Evolutionary conservation across 441 rosid species (phyloP), one percentile per base, ranked within the genome.

Genomic region (Pelargonium australe): DNA sequence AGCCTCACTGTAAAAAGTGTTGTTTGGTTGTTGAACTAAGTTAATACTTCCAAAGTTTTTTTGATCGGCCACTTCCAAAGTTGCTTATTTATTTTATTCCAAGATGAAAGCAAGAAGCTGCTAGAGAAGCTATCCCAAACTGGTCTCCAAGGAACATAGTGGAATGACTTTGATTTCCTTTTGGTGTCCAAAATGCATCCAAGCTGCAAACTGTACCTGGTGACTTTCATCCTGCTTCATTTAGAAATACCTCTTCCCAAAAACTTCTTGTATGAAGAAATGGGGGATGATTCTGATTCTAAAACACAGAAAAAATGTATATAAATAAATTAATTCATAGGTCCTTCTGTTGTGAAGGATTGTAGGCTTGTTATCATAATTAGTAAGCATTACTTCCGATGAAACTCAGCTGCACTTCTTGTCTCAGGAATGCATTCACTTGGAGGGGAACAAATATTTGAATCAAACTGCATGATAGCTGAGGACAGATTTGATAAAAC

Each of bases 171-270:
- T 4, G 11, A 12, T 67, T 58, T 68, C 37, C 63, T 74, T 60
- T 47, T 60, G 40, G 64, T 40, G 31, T 34, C 23, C 12, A 63
- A 37, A 45, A 63, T 45, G 66, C 69, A 49, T 63, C 40, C 43
- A 63, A 63, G 58, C 61, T 44, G 70, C 61, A 63, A 70, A 34
- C 67, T 61, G 13, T 68, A 55, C 44, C 70, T 68, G 77, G 57
- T 78, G 69, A 60, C 67, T 16, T 63, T 65, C 70, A 40, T 72
- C 74, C 25, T 82, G 77, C 77, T 80, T 72, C 77, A 72, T 78
- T 88, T 82, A 72, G 88, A 89, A 79, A 76, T 81, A 64, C 86
- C 89, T 80, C 85, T 87, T 71, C 88, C 86, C 84, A 83, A 81
- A 70, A 86, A 83, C 79, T 72, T 83, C 71, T 68, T 85, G 64